These are phyloP conservation scores for Pneumocystis carinii DNA, from an alignment of 1,139 yeast genomes.

Conservation along the genomic window DNA sequence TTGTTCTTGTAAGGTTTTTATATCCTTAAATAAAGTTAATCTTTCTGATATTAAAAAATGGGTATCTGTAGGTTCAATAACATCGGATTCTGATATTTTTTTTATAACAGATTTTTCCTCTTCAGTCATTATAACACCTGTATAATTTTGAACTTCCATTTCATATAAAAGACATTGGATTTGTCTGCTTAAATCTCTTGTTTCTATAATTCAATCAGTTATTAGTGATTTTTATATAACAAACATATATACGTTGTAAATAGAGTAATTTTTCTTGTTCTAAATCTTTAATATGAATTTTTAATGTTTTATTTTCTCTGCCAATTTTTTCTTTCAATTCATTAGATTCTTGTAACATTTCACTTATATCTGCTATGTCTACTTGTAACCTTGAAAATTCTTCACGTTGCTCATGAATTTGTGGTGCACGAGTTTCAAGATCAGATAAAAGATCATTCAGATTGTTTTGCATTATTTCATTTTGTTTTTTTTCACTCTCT, in stretches of 20 bases:
- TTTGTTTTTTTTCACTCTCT: slow-evolving; percentile 55
- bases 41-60: slow-evolving; percentile 58
- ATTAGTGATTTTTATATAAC: neutral
- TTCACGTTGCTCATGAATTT: slow-evolving; percentile 51
- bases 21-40: slow-evolving; percentile 50
- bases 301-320: slow-evolving; percentile 24
- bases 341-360: slow-evolving; percentile 32
- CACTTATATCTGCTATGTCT: slow-evolving; percentile 39
- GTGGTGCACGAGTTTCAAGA: slow-evolving; percentile 67
- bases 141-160: slow-evolving; percentile 39
- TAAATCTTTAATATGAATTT: slow-evolving; percentile 17
- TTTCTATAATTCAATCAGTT: slow-evolving; percentile 30
- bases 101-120: slow-evolving; percentile 42
- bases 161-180: slow-evolving; percentile 59
- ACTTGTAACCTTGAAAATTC: slow-evolving; percentile 35
- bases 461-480: slow-evolving; percentile 54
- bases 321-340: slow-evolving; percentile 21
- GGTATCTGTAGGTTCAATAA: slow-evolving; percentile 42
- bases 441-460: slow-evolving; percentile 59
- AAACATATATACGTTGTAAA: slow-evolving; percentile 17
- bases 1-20: slow-evolving; percentile 54
- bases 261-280: slow-evolving; percentile 4
- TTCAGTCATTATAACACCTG: slow-evolving; percentile 40
- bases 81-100: slow-evolving; percentile 23
- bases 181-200: slow-evolving; percentile 65